These are phyloP conservation scores for Tulasnella sp. DNA, from an alignment of 768 basidiomycete species.

Conservation along the genomic window DNA sequence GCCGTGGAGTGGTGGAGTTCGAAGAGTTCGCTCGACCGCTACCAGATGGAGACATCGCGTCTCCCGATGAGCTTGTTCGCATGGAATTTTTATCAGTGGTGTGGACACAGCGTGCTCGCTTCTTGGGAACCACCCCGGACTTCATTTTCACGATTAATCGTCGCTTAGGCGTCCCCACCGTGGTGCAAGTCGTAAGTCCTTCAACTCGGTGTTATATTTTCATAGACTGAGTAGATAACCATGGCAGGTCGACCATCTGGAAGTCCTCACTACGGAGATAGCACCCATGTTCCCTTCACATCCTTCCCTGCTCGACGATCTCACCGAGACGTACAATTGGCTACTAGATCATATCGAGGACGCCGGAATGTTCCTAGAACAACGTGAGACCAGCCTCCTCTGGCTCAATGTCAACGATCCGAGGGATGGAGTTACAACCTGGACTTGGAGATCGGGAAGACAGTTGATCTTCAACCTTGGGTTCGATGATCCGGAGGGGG, in stretches of 20 bases:
- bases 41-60: neutral
- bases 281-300: neutral
- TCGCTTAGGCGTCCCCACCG: neutral
- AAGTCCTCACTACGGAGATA: neutral
- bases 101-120: slow-evolving; percentile 8
- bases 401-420: neutral
- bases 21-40: neutral
- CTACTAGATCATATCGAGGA: neutral
- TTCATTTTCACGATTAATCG: neutral
- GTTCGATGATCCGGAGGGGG: neutral
- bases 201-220: neutral
- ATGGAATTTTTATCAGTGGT: neutral
- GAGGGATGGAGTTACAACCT: neutral
- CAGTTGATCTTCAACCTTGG: neutral
- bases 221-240: neutral
- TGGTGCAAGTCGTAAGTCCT: neutral
- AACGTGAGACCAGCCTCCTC: neutral
- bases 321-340: neutral
- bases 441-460: neutral
- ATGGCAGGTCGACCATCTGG: neutral
- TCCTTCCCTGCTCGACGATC: neutral
- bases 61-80: neutral
- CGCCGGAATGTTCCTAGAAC: neutral
- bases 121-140: neutral
- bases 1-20: neutral